Base-by-base conservation (phyloP, 352 stramenopile genomes). In the Phytophthora uliginosa region DNA sequence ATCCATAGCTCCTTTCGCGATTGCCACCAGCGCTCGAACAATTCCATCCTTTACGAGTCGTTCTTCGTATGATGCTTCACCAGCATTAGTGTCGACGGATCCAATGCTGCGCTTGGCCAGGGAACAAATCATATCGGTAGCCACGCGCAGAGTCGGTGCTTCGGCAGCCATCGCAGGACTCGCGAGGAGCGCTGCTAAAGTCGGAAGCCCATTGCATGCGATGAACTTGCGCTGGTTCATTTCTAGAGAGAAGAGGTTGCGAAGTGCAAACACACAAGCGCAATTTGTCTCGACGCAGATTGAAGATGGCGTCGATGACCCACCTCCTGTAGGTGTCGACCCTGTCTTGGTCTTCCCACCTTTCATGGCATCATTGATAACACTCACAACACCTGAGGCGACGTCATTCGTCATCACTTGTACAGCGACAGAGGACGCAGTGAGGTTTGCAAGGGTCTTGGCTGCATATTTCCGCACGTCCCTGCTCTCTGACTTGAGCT, bases 11-110 rank as follows among this genome's bases (percentile, higher is more conserved):
- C 79, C 83, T 56, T 84, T 89, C 10, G 81, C 79, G 58, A 95
- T 92, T 10, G 81, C 76, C 9, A 82, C 73, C 31, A 96, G 72
- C 10, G 88, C 87, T 15, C 76, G 73, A 33, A 95, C 74, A 62
- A 95, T 90, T 22, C 88, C 88, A 59, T 95, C 88, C 47, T 83
- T 81, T 8, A 95, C 88, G 33, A 96, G 85, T 4, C 82, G 77
- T 59, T 89, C 82, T 71, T 94, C 84, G 24, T 92, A 81, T 2
- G 66, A 64, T 13, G 75, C 17, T 31, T 56, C 66, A 36, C 59
- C 50, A 4, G 38, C 45, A 34, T 75, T 71, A n/a, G 3, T 36
- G 17, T 36, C 60, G n/a, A 18, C 33, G 7, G 48, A 48, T 2
- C 59, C 71, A 42, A 54, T 61, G n/a, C 59, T 76, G n/a, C 91